phyloP scores from a whole-genome alignment of 768 basidiomycete genomes.

The Mycena leptocephala region DNA sequence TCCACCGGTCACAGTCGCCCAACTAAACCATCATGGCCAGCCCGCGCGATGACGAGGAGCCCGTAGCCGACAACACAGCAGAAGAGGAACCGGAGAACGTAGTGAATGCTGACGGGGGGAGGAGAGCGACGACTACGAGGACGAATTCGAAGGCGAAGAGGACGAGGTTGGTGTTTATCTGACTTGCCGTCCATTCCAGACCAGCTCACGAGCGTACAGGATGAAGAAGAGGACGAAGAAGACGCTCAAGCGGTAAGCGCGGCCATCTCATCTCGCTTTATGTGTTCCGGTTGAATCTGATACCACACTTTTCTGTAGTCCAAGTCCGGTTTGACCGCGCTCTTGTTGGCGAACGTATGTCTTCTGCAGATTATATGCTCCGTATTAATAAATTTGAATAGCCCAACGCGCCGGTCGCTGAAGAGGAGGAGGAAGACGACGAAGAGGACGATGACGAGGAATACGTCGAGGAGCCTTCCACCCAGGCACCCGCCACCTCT shows the following conservation, averaged over 20 bases:
- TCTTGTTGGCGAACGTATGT: slow-evolving; percentile 50
- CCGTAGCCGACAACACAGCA: neutral
- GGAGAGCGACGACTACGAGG: slow-evolving; percentile 12
- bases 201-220: neutral
- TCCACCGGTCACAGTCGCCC: no score
- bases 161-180: neutral
- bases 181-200: neutral
- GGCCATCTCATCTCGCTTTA: neutral
- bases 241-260: slow-evolving; percentile 30
- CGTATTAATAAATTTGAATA: slow-evolving; percentile 17
- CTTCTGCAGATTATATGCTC: neutral
- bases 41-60: slow-evolving; percentile 6
- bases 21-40: no score
- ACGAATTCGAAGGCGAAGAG: neutral
- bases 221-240: slow-evolving; percentile 27
- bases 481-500: slow-evolving; percentile 24
- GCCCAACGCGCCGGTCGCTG: slow-evolving; percentile 43
- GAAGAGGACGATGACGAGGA: slow-evolving; percentile 50
- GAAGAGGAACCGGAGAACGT: neutral
- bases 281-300: neutral
- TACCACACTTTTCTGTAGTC: slow-evolving; percentile 17
- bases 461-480: slow-evolving; percentile 35
- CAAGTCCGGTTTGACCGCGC: slow-evolving; percentile 44
- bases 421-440: slow-evolving; percentile 47
- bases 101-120: neutral